Evolutionary conservation across 345 rosid species (phyloP).

Genomic region (Citrus sp.): DNA sequence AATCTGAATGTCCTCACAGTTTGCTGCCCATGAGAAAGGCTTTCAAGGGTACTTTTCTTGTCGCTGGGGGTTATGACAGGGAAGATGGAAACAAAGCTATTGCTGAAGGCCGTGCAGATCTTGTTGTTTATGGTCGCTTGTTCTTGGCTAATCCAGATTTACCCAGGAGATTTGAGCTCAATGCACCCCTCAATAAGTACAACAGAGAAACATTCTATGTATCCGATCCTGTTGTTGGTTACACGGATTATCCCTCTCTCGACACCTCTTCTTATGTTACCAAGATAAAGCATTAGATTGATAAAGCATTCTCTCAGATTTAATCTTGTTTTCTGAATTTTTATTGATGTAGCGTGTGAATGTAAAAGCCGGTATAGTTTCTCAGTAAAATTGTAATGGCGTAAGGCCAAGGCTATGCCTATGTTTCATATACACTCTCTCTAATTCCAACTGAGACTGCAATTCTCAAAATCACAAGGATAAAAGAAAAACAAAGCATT

Average conservation of each 20-base stretch:
- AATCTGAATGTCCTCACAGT: slow-evolving; percentile 22
- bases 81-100: slow-evolving; percentile 55
- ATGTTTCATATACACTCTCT: not conserved
- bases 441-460: no score
- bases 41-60: slow-evolving; percentile 62
- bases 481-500: no score
- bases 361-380: not conserved
- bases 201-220: slow-evolving; percentile 45
- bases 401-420: not conserved
- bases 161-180: slow-evolving; percentile 57
- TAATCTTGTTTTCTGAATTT: not conserved
- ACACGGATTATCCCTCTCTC: slow-evolving; percentile 68
- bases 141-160: slow-evolving; percentile 76
- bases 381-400: no score
- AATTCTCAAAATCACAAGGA: no score
- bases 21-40: slow-evolving; percentile 60
- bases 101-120: slow-evolving; percentile 45
- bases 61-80: slow-evolving; percentile 52
- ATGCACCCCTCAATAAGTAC: slow-evolving; percentile 57
- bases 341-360: not conserved
- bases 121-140: slow-evolving; percentile 57
- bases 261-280: slow-evolving; percentile 13
- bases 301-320: not conserved
- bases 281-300: not conserved
- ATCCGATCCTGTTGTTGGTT: slow-evolving; percentile 56